Base-by-base conservation (phyloP, 805 yeast genomes). In the Myxozyma monticola region DNA sequence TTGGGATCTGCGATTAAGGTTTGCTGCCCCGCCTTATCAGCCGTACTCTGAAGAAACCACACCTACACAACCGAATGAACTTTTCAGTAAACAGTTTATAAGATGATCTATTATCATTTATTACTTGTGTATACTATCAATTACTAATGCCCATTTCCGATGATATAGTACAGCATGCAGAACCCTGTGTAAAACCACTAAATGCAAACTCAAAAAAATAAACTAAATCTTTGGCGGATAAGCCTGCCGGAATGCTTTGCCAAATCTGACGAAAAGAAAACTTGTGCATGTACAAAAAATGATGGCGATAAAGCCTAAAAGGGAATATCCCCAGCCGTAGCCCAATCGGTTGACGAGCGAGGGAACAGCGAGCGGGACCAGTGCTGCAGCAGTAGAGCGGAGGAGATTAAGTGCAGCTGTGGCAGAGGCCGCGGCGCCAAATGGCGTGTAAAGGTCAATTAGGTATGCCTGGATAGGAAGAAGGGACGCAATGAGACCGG, bases 241-340 rank as follows among this genome's bases (percentile, higher is more conserved):
- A 2, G 46, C 42, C 35, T 29, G 37, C 5, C 57, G 31, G 18
- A 54, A n/a, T 18, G 15, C 18, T 18, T 39, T 37, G 8, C 59
- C 59, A 28, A 41, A 52, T 20, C 34, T 46, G 20, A 51, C 49
- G 37, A 54, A 51, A 22, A 51, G 21, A 25, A 54, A 1, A 14
- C 50, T 21, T 25, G 47, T 47, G 18, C 37, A 17, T 10, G 59
- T 52, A 14, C 55, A 49, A n/a, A 52, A 24, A 8, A 38, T 30
- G 6, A 54, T 25, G 3, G 52, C 56, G 1, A 54, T 18, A 22
- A 54, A 54, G 9, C 56, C 59, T 9, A 54, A 30, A 7, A 54
- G 8, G 5, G 54, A 43, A 24, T 54, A 54, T 3, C 57, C 59
- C 59, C 59, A 54, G n/a, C 57, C 59, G 22, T 47, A 54, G 4